Base-by-base conservation (phyloP, 768 basidiomycete species). In the Hericium coralloides region DNA sequence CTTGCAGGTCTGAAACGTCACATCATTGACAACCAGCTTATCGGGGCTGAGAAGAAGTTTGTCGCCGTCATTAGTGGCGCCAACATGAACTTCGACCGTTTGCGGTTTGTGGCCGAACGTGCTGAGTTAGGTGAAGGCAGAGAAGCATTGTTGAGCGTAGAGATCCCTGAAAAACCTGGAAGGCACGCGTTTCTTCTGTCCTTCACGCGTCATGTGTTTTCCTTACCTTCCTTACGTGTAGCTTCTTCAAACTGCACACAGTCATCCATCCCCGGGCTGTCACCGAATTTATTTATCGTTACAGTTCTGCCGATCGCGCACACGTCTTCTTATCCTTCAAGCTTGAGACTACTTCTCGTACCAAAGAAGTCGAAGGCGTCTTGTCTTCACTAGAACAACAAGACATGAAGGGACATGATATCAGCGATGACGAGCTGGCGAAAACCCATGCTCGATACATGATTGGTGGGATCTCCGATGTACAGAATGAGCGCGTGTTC, bases 101-200 rank as follows among this genome's bases (percentile, higher is more conserved):
- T 99, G 49, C 83, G 97, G 10, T 99, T 98, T 68, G 95, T 99
- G n/a, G 90, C 97, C 18, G 97, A 99, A 69, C 93, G 97, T 56
- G 97, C 97, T 3, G 94, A 98, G 70, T 78, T 98, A 18, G 97
- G 97, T 60, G 97, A 99, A 71, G 88, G 95, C 12, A 80, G 89
- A 53, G 97, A 99, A 72, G 97, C 89, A 0, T 77, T 98, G 49
- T 78, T 98, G 62, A 90, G 89, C 65, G 90, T 98, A n/a, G 88
- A 91, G 65, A 88, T 98, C 54, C 94, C 97, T 22, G 97, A 99
- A 69, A 77, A 73, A 58, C 90, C 93, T 4, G 97, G 97, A 73
- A 91, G 87, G 95, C 86, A 68, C 62, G 81, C 70, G 4, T 15
- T 36, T 18, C 17, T 26, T 7, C 15, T 57, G 45, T 18, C 45